These are phyloP conservation scores for Amanita polypyramis DNA, from an alignment of 768 basidiomycete genomes.

Conservation along the genomic window DNA sequence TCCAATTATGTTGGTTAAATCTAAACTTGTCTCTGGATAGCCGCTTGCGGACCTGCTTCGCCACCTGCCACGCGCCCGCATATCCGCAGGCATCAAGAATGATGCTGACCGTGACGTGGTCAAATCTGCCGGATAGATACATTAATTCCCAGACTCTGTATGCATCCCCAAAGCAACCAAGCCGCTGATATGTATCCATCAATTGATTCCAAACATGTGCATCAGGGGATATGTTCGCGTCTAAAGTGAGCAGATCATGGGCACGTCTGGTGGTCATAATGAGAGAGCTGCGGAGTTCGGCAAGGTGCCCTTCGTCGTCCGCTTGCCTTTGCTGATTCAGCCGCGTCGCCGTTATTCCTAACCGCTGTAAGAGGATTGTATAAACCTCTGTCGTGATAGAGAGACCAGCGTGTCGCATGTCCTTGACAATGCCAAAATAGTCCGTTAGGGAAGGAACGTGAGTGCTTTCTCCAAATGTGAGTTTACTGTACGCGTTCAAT, in stretches of 20 bases:
- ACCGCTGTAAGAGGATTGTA: conserved; percentile 50
- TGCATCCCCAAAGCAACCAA: conserved; percentile 59
- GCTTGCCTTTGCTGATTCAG: conserved; percentile 12
- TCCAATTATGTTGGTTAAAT: conserved; percentile 66
- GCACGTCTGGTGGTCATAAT: conserved; percentile 46
- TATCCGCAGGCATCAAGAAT: conserved; percentile 79
- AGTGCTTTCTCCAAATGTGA: conserved; percentile 37
- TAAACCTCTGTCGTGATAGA: conserved; percentile 51
- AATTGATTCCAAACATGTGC: conserved; percentile 66
- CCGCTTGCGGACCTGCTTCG: conserved; percentile 43
- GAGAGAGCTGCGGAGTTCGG: conserved; percentile 22
- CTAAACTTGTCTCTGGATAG: conserved; percentile 37
- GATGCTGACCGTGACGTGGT: conserved; percentile 64
- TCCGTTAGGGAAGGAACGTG: conserved; percentile 35
- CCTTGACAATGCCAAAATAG: conserved; percentile 68
- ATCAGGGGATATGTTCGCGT: conserved; percentile 67
- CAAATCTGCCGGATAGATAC: conserved; percentile 44
- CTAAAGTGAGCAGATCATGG: conserved; percentile 71
- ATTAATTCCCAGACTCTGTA: conserved; percentile 76
- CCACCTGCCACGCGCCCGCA: conserved; percentile 38
- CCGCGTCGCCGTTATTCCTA: conserved; percentile 34
- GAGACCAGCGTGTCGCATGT: conserved; percentile 65
- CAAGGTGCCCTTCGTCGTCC: conserved; percentile 1
- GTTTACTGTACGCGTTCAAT: conserved; percentile 49
- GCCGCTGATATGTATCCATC: conserved; percentile 84